These are phyloP conservation scores for Termitomyces sp. DNA, from an alignment of 768 basidiomycete genomes.

Conservation along the genomic window DNA sequence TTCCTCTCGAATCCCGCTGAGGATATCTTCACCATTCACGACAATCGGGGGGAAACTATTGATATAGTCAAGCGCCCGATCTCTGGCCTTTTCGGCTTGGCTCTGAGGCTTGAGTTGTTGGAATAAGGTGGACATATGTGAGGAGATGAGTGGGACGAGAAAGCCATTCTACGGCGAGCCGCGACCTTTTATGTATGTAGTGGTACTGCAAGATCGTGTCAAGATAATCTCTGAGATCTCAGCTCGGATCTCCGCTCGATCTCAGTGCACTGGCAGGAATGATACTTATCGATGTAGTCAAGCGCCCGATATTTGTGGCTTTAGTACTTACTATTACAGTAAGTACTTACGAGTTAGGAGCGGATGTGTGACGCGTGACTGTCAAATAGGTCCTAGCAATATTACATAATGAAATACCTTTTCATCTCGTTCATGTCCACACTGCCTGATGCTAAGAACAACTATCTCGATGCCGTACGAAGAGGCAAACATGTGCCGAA, in stretches of 20 bases:
- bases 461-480: background rate
- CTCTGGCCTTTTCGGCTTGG: background rate
- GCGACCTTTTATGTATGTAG: background rate
- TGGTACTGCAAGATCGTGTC: background rate
- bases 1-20: background rate
- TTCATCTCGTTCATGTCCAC: too few relatives aligned
- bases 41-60: background rate
- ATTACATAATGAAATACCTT: too few relatives aligned
- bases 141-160: background rate
- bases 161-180: background rate
- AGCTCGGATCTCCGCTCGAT: background rate
- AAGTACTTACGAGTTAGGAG: too few relatives aligned
- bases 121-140: background rate
- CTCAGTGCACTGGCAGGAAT: too few relatives aligned
- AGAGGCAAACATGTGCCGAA: background rate
- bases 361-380: too few relatives aligned
- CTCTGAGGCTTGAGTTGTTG: background rate
- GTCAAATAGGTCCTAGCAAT: too few relatives aligned
- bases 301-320: too few relatives aligned
- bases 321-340: too few relatives aligned
- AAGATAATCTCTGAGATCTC: background rate
- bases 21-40: background rate
- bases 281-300: too few relatives aligned
- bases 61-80: background rate
- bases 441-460: too few relatives aligned